These are phyloP conservation scores for Leccinellum albellum DNA, from an alignment of 768 basidiomycete species.

Conservation along the genomic window DNA sequence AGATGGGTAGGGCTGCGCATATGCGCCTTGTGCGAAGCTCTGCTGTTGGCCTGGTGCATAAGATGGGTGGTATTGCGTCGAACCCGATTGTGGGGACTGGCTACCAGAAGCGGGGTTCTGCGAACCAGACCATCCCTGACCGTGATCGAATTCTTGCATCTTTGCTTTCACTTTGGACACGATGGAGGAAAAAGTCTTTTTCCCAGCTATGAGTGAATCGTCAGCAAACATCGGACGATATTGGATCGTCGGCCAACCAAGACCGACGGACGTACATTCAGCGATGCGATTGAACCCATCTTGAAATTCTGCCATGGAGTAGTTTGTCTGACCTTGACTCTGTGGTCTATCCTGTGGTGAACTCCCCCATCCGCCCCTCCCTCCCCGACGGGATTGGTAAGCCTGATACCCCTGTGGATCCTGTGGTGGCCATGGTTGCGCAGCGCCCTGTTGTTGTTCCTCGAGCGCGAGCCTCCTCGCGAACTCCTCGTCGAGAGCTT, in stretches of 20 bases:
- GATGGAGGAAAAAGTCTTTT: constrained; percentile 69
- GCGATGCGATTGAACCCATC: constrained; percentile 75
- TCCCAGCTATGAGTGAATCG: constrained; percentile 49
- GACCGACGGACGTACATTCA: constrained; percentile 52
- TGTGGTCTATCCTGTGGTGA: constrained; percentile 2
- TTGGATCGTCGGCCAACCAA: not conserved
- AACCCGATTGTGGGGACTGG: not conserved
- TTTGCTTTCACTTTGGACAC: constrained; percentile 80
- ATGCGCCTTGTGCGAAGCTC: not conserved
- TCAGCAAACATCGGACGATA: not conserved
- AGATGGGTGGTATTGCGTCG: not conserved
- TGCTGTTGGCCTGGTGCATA: constrained; percentile 2
- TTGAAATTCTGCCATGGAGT: constrained; percentile 64
- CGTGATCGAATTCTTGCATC: constrained; percentile 75
- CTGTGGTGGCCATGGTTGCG: constrained; percentile 19
- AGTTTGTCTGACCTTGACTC: constrained; percentile 30
- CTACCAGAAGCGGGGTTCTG: too few species aligned
- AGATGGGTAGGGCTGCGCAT: constrained; percentile 3
- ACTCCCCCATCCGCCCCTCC: constrained; percentile 5
- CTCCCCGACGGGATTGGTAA: constrained; percentile 21
- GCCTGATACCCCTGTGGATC: constrained; percentile 16
- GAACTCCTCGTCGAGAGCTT: constrained; percentile 75
- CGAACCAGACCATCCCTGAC: constrained; percentile 19
- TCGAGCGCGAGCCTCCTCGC: constrained; percentile 70
- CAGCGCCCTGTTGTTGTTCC: constrained; percentile 38